Evolutionary conservation across 2,329 filamentous ascomycete species (phyloP), one percentile per base, ranked within the genome.

Genomic region (Penicillium capsulatum): DNA sequence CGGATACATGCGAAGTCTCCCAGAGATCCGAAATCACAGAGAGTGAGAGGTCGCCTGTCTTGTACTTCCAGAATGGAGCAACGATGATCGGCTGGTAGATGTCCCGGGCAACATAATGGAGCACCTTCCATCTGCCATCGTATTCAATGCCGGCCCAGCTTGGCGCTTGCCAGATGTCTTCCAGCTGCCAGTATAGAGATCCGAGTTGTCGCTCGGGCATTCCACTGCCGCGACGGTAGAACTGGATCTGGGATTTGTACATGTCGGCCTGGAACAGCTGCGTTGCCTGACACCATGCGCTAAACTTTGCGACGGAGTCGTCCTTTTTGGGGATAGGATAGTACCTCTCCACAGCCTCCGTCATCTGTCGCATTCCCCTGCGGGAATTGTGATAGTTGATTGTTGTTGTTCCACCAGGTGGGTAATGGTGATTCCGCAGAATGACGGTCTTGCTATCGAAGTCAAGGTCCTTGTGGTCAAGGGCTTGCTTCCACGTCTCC

Each of bases 121-220:
- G 58, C 0, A 80, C 69, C 55, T 83, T 82, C 77, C 78, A 81
- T 1, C 79, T 65, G 1, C 78, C 78, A 34, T 76, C 74, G 44
- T 80, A 80, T 54, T 83, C 79, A 22, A 82, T 75, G 0, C 76
- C 74, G 0, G 79, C 76, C 79, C 79, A 83, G 0, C 76, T 80
- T 0, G 79, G 78, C 1, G 77, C 78, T 47, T 79, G 76, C 77
- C 77, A 81, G 42, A 80, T 74, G 51, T 83, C 79, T 48, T 83
- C 77, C 1, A 83, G 65, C 52, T 83, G 79, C 80, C 79, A 83
- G 56, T 81, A 82, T 4, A 83, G 55, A 8, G 69, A 72, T 0
- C 79, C 79, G 2, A 82, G 67, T 48, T 81, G 77, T 0, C 77
- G 67, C 44, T 82, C 73, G 0, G 71, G 73, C 50, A 72, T 53